Evolutionary conservation across 2,329 filamentous ascomycete species (phyloP).

Genomic region (Epicoccum sorghinum): DNA sequence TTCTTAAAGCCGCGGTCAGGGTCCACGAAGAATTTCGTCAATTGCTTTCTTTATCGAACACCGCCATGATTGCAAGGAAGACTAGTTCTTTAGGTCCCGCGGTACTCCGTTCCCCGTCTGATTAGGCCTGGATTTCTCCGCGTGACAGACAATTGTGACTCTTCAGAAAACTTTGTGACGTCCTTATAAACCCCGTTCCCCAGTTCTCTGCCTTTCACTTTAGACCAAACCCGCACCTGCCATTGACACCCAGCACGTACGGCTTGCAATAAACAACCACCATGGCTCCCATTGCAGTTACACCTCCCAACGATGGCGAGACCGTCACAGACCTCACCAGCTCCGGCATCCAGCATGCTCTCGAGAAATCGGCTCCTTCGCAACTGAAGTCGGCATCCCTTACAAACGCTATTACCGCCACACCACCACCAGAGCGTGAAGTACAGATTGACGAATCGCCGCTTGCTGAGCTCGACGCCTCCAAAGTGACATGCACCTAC

Average conservation of each 20-base stretch:
- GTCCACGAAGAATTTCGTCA: conserved; percentile 10
- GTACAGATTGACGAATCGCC: conserved; percentile 25
- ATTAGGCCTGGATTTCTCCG: conserved; percentile 17
- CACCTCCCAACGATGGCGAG: conserved; percentile 35
- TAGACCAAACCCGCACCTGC: neutral
- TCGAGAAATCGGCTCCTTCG: conserved; percentile 40
- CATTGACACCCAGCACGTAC: conserved; percentile 4
- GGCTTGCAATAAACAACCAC: neutral
- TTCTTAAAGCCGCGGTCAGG: conserved; percentile 9
- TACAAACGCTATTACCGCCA: conserved; percentile 31
- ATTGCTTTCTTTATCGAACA: conserved; percentile 22
- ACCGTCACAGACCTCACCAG: conserved; percentile 39
- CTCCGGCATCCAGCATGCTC: conserved; percentile 39
- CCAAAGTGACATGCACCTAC: conserved; percentile 49
- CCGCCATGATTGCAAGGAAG: conserved; percentile 17
- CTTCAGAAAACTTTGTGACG: conserved; percentile 22
- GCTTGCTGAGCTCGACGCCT: conserved; percentile 52
- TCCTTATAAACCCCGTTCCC: conserved; percentile 26
- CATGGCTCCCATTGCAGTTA: conserved; percentile 44
- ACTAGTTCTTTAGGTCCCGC: conserved; percentile 21
- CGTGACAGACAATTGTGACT: conserved; percentile 39
- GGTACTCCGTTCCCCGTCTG: conserved; percentile 14
- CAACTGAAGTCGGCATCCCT: conserved; percentile 35
- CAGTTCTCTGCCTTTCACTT: neutral
- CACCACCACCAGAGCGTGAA: conserved; percentile 28